Evolutionary conservation across 768 basidiomycete genomes (phyloP), one percentile per base, ranked within the genome.

Genomic region (Leccinum uliginosum): DNA sequence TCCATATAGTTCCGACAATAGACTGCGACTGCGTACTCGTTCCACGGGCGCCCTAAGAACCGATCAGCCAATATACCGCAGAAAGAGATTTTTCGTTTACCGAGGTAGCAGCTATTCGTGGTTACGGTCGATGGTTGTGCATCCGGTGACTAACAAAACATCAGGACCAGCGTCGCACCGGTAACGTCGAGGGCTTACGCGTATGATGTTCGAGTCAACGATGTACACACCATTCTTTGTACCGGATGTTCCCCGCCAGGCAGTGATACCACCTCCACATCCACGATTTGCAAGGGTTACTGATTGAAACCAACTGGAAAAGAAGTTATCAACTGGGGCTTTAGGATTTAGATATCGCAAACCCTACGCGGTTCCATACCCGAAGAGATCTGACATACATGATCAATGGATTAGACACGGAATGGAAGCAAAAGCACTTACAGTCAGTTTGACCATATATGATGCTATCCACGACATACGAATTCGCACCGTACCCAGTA

Each of bases 381-480:
- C 53, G 12, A 54, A 54, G 32, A 54, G 15, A 6, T 35, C 53
- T 54, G 9, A 24, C 21, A 21, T 7, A 46, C 17, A 48, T 7
- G 17, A n/a, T 24, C 17, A 46, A 24, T 17, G 32, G 4, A 32
- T 21, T 19, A 17, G 7, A 46, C 21, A 54, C 9, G 7, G 11
- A 6, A 34, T 17, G 44, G 10, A n/a, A 17, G 15, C 4, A 46
- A 46, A 46, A 9, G 34, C 47, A 70, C 78, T 62, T 62, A 83
- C 83, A 86, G 62, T 87, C 84, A 0, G 84, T 86, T 64, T 82
- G 76, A 3, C 85, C 84, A 54, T 77, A 83, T n/a, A 87, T 77
- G n/a, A 81, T 79, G 57, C 83, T 84, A 56, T 85, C 84, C 10
- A 80, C 77, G 5, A 82, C 81, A 64, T 83, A 85, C 0, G 82